These are phyloP conservation scores for Heritiera littoralis DNA, from an alignment of 345 rosid species.

Conservation along the genomic window DNA sequence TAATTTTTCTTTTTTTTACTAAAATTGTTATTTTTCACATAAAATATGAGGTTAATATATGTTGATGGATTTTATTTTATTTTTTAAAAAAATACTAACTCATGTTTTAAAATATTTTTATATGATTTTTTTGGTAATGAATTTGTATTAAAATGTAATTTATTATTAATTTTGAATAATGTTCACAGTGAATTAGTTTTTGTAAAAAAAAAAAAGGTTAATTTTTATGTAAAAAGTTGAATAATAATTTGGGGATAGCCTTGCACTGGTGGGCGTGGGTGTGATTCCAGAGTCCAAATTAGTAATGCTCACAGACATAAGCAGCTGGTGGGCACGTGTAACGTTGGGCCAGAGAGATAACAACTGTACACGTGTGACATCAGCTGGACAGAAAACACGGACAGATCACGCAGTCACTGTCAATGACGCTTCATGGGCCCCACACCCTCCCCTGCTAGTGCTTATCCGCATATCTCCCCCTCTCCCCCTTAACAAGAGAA, in stretches of 20 bases:
- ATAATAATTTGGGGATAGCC: not conserved
- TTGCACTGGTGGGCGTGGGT: not conserved
- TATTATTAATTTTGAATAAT: no score
- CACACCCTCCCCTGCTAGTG: slow-evolving; percentile 12
- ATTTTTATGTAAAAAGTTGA: no score
- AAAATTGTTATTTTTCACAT: no score
- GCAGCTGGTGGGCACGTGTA: slow-evolving; percentile 32
- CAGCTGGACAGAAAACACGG: slow-evolving; percentile 14
- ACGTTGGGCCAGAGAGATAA: slow-evolving; percentile 8
- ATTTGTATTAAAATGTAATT: no score
- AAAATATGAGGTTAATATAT: no score
- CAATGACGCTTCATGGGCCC: slow-evolving; percentile 25
- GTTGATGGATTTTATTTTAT: no score
- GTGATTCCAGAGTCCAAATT: not conserved
- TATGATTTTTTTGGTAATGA: no score
- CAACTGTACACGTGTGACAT: slow-evolving; percentile 33
- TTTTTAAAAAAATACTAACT: no score
- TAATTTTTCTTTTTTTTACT: no score
- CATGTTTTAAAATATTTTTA: no score
- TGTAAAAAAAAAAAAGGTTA: no score
- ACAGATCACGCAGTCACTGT: slow-evolving; percentile 28
- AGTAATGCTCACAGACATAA: slow-evolving; percentile 7
- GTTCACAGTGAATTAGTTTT: no score
- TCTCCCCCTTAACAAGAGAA: not conserved
- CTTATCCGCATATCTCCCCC: slow-evolving; percentile 8